Percentiles rank a stretch among this genome's conserved stretches.
These are phyloP conservation scores for Colletotrichum horii DNA, from an alignment of 2,329 filamentous ascomycete species.

Conservation along the genomic window DNA sequence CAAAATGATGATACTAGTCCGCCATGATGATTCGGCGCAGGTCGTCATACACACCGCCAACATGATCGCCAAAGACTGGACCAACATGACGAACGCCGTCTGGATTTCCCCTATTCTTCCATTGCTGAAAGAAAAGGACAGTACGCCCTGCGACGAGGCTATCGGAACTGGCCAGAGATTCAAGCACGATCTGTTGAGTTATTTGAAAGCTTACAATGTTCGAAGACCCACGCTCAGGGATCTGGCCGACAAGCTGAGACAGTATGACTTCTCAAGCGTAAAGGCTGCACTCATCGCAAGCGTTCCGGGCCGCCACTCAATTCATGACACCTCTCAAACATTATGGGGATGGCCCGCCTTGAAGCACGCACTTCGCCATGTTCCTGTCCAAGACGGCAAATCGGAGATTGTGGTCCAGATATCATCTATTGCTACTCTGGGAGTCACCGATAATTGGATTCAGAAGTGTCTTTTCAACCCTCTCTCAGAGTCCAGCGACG, in stretches of 20 bases:
- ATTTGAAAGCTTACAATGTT: slow-evolving; percentile 72
- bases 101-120: slow-evolving; percentile 80
- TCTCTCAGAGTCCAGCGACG: slow-evolving; percentile 39
- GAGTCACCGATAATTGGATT: slow-evolving; percentile 74
- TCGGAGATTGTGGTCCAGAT: slow-evolving; percentile 67
- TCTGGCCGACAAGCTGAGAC: slow-evolving; percentile 61
- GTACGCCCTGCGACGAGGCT: not conserved
- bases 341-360: slow-evolving; percentile 81
- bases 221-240: slow-evolving; percentile 55
- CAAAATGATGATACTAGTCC: slow-evolving; percentile 86
- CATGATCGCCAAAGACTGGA: slow-evolving; percentile 88
- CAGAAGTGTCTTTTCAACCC: slow-evolving; percentile 65
- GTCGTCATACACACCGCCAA: slow-evolving; percentile 89
- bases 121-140: slow-evolving; percentile 30
- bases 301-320: slow-evolving; percentile 70
- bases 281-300: slow-evolving; percentile 78
- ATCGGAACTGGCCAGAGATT: slow-evolving; percentile 64
- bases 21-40: slow-evolving; percentile 78
- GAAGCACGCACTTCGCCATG: slow-evolving; percentile 58
- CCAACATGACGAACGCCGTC: slow-evolving; percentile 83
- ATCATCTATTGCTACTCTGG: slow-evolving; percentile 84
- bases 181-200: slow-evolving; percentile 76
- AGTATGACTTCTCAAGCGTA: slow-evolving; percentile 73
- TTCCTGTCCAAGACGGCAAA: slow-evolving; percentile 50
- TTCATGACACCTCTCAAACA: slow-evolving; percentile 52